A percentile compares a stretch with the other conserved stretches of the same genome.
phyloP scores from a whole-genome alignment of 805 yeast genomes.

The Candida taoyuanica region DNA sequence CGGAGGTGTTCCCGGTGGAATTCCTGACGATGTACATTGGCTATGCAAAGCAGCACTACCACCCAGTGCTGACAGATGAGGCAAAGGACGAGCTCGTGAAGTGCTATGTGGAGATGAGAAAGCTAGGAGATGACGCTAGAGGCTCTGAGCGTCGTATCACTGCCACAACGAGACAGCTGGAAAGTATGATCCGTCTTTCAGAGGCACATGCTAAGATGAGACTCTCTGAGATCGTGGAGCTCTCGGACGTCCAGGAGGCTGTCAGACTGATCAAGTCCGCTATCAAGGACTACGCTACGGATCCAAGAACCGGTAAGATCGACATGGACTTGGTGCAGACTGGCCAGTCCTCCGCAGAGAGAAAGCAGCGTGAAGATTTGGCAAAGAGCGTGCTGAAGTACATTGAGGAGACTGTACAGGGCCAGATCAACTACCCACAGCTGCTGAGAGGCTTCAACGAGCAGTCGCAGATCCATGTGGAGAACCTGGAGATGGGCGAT shows the following conservation, averaged over 20 bases:
- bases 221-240: conserved; percentile 62
- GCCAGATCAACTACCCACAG: conserved; percentile 52
- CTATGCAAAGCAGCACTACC: conserved; percentile 81
- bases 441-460: conserved; percentile 62
- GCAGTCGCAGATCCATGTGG: conserved; percentile 58
- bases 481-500: conserved; percentile 65
- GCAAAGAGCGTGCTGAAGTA: conserved; percentile 53
- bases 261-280: conserved; percentile 91
- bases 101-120: conserved; percentile 90
- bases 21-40: conserved; percentile 85
- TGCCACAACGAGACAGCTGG: conserved; percentile 96
- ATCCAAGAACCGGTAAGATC: conserved; percentile 92
- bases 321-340: conserved; percentile 98
- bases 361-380: conserved; percentile 71
- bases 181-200: conserved; percentile 87
- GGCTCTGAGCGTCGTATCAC: conserved; percentile 87
- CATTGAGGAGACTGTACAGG: conserved; percentile 43
- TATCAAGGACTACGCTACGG: conserved; percentile 96
- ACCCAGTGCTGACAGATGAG: conserved; percentile 74
- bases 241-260: conserved; percentile 86
- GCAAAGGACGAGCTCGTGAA: conserved; percentile 84
- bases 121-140: conserved; percentile 86
- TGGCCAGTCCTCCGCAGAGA: conserved; percentile 85
- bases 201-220: conserved; percentile 99
- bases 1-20: conserved; percentile 78